Conservation (phyloP, 169 alveolate species). For the Miamiensis avidus region DNA sequence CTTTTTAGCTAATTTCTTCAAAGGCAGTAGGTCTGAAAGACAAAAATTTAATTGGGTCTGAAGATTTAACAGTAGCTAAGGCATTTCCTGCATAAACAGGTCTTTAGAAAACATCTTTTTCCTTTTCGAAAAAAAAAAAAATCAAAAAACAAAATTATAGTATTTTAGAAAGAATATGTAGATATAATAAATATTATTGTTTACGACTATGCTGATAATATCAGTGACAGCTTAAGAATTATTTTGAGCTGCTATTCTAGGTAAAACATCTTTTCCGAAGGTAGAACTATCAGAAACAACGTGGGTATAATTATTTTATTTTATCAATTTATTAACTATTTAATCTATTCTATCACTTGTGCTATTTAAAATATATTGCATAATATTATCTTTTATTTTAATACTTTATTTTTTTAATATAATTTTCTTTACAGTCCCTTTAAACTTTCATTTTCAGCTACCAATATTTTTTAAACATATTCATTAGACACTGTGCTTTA, state of each 20-base stretch:
- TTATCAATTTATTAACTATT: constrained; percentile 29
- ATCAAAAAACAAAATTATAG: neutral
- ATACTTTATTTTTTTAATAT: neutral
- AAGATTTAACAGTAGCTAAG: constrained; percentile 54
- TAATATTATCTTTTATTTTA: constrained; percentile 22
- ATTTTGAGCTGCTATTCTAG: constrained; percentile 71
- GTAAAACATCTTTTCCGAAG: constrained; percentile 70
- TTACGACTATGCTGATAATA: constrained; percentile 55
- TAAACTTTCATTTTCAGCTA: constrained; percentile 19
- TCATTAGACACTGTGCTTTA: constrained; percentile 11
- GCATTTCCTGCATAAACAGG: constrained; percentile 87
- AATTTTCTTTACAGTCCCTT: constrained; percentile 5
- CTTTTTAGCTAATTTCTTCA: constrained; percentile 52
- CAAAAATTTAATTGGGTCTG: constrained; percentile 53
- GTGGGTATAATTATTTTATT: constrained; percentile 43
- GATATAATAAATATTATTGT: neutral
- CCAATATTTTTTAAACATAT: constrained; percentile 9
- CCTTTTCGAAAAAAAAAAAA: neutral
- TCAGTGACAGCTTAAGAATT: constrained; percentile 75
- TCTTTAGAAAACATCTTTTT: constrained; percentile 57
- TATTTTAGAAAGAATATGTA: neutral
- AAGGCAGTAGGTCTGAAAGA: constrained; percentile 75
- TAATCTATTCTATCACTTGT: constrained; percentile 49
- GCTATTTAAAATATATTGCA: constrained; percentile 34
- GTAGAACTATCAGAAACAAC: constrained; percentile 58